A percentile compares a stretch with the other conserved stretches of the same genome.
These are phyloP conservation scores for Peronosclerospora sorghi DNA, from an alignment of 352 stramenopile genomes.

Conservation along the genomic window DNA sequence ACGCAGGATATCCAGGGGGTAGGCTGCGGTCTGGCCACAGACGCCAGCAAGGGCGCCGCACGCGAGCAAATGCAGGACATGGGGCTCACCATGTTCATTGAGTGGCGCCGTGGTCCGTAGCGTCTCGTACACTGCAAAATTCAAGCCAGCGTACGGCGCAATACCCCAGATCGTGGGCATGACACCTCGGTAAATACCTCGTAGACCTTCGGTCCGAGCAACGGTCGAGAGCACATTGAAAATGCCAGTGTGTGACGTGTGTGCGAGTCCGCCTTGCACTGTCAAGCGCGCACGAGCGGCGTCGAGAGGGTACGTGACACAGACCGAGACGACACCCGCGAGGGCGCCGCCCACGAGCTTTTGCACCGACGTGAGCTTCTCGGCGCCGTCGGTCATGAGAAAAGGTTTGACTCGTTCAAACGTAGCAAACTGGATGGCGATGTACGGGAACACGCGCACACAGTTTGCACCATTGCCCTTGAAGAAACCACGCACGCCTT, in stretches of 20 bases:
- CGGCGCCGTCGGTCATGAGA: slow-evolving; percentile 27
- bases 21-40: slow-evolving; percentile 57
- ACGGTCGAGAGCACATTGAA: slow-evolving; percentile 42
- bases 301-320: slow-evolving; percentile 62
- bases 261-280: slow-evolving; percentile 47
- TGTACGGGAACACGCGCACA: slow-evolving; percentile 67
- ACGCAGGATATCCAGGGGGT: slow-evolving; percentile 68
- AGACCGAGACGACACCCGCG: slow-evolving; percentile 57
- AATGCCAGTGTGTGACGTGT: slow-evolving; percentile 55
- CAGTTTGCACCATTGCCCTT: slow-evolving; percentile 77
- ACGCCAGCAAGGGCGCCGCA: slow-evolving; percentile 56
- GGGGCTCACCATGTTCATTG: slow-evolving; percentile 33
- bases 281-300: slow-evolving; percentile 63
- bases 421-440: slow-evolving; percentile 64
- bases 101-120: slow-evolving; percentile 33
- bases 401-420: slow-evolving; percentile 54
- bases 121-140: slow-evolving; percentile 71
- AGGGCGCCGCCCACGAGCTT: slow-evolving; percentile 48
- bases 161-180: slow-evolving; percentile 56
- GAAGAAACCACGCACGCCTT: slow-evolving; percentile 57
- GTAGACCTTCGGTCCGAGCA: slow-evolving; percentile 39
- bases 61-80: slow-evolving; percentile 41
- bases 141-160: slow-evolving; percentile 61
- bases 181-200: slow-evolving; percentile 50
- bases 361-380: slow-evolving; percentile 28